A percentile compares a stretch with the other conserved stretches of the same genome.
Conservation (phyloP, 306 rosid genomes). For the Gynostemma pentaphyllum region DNA sequence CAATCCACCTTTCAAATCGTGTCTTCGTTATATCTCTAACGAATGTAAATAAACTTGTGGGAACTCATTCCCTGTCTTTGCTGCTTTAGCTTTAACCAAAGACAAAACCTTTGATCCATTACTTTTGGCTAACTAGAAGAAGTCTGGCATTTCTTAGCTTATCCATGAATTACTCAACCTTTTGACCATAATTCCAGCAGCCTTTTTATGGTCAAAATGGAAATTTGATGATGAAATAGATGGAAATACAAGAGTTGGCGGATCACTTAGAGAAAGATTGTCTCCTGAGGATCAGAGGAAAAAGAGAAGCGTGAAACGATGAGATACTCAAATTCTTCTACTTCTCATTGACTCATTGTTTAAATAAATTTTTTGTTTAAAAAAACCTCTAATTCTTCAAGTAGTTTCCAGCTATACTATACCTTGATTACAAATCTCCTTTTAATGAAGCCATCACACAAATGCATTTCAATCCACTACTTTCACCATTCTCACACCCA, state of each 20-base stretch:
- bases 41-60: conserved; percentile 54
- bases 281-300: conserved; percentile 12
- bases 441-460: too few relatives aligned
- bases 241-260: conserved; percentile 78
- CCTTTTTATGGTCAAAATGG: conserved; percentile 62
- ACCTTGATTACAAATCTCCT: too few relatives aligned
- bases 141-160: conserved; percentile 61
- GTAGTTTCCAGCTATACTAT: too few relatives aligned
- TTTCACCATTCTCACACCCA: too few relatives aligned
- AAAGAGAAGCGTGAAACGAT: too few relatives aligned
- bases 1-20: conserved; percentile 45
- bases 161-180: conserved; percentile 44
- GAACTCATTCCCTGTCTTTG: conserved; percentile 37
- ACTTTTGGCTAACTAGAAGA: conserved; percentile 63
- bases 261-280: conserved; percentile 21
- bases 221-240: conserved; percentile 87
- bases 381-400: too few relatives aligned
- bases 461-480: too few relatives aligned
- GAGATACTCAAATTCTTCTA: too few relatives aligned
- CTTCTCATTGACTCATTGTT: too few relatives aligned
- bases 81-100: conserved; percentile 57
- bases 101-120: conserved; percentile 66
- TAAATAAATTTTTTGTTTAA: too few relatives aligned
- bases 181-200: conserved; percentile 69
- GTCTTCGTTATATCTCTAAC: conserved; percentile 54